A percentile compares a stretch with the other conserved stretches of the same genome.
Conservation (phyloP, 352 stramenopile genomes). For the Globisporangium cylindrosporum region DNA sequence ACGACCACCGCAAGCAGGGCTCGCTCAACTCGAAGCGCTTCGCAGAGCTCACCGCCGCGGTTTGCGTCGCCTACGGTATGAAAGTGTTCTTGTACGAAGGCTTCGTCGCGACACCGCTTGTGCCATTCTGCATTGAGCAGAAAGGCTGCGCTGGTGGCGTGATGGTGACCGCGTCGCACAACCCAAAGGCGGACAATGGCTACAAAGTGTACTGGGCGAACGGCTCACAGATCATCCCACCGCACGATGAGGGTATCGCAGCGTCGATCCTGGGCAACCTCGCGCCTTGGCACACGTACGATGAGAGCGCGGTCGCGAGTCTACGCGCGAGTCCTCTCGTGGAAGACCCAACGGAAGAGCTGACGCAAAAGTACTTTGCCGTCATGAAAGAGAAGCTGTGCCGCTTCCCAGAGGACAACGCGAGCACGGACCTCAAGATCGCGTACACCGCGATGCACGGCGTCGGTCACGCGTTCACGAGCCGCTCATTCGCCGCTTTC, state of each 20-base stretch:
- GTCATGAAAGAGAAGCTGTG: slow-evolving; percentile 49
- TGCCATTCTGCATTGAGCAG: slow-evolving; percentile 86
- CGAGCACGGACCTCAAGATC: slow-evolving; percentile 65
- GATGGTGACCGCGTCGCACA: slow-evolving; percentile 97
- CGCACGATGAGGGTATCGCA: slow-evolving; percentile 94
- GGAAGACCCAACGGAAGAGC: slow-evolving; percentile 63
- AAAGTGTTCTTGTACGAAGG: slow-evolving; percentile 90
- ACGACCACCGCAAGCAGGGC: slow-evolving; percentile 83
- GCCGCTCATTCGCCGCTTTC: slow-evolving; percentile 90
- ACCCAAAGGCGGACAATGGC: slow-evolving; percentile 97
- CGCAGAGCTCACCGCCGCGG: slow-evolving; percentile 78
- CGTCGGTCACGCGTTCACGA: slow-evolving; percentile 92
- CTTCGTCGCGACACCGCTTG: slow-evolving; percentile 95
- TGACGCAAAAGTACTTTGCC: slow-evolving; percentile 73
- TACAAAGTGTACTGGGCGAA: slow-evolving; percentile 98
- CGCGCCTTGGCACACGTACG: slow-evolving; percentile 77
- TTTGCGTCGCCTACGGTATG: slow-evolving; percentile 77
- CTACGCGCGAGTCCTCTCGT: slow-evolving; percentile 45
- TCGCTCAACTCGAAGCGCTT: slow-evolving; percentile 88
- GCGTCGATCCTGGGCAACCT: slow-evolving; percentile 89
- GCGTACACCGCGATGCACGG: slow-evolving; percentile 99
- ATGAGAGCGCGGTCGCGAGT: slow-evolving; percentile 35
- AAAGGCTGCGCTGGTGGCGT: slow-evolving; percentile 82
- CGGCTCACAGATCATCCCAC: slow-evolving; percentile 96
- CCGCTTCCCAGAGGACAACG: slow-evolving; percentile 68